A percentile compares a stretch with the other conserved stretches of the same genome.
Conservation (phyloP, 176 grass and related monocot species). For the Secale cereale region DNA sequence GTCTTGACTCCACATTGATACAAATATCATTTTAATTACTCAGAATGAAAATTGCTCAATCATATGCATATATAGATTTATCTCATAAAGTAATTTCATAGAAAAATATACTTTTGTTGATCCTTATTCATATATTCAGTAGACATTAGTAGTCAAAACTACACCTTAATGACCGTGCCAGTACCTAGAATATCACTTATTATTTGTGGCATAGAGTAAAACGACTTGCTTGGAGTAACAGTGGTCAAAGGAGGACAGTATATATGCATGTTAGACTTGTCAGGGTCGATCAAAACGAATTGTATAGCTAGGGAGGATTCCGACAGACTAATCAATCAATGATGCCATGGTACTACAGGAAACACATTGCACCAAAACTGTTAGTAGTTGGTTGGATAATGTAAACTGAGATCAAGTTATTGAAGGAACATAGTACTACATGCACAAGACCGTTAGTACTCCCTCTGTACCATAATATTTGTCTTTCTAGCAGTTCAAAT, state of each 20-base stretch:
- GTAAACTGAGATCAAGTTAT: neutral
- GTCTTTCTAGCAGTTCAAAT: too few species aligned
- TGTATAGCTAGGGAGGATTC: neutral
- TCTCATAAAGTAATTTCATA: neutral
- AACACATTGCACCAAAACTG: too few species aligned
- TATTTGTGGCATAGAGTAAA: too few species aligned
- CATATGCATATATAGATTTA: neutral
- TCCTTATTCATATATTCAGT: too few species aligned
- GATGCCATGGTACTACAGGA: too few species aligned
- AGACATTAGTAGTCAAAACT: too few species aligned
- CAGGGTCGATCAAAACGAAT: neutral
- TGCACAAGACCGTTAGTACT: neutral
- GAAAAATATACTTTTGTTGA: too few species aligned
- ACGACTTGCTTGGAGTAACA: neutral
- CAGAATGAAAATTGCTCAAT: neutral
- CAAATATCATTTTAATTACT: neutral
- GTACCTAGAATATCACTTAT: too few species aligned
- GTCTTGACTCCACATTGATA: neutral
- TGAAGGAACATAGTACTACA: constrained; percentile 2
- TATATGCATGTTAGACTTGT: neutral
- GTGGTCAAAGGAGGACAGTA: neutral
- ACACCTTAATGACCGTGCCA: too few species aligned
- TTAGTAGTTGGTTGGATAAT: too few species aligned
- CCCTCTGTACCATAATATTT: too few species aligned
- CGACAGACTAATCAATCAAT: neutral